Percentiles rank a stretch among this genome's conserved stretches.
These are phyloP conservation scores for Gypsophila paniculata DNA, from an alignment of 179 eudicot species.

Conservation along the genomic window DNA sequence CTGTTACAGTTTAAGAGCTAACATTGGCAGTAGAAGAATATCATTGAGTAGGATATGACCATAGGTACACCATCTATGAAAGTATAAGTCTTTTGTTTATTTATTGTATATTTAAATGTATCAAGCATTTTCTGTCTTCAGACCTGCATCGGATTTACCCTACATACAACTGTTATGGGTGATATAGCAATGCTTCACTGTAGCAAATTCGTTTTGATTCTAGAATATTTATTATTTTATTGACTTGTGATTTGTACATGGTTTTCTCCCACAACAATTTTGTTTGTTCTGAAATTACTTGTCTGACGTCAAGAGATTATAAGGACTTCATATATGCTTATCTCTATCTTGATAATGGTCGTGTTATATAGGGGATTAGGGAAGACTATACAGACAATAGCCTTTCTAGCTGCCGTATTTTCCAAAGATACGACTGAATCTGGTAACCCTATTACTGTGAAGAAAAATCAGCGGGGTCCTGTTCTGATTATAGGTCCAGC, in stretches of 20 bases:
- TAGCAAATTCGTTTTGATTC: neutral
- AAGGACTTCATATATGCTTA: conserved; percentile 18
- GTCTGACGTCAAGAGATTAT: neutral
- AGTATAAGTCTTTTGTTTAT: neutral
- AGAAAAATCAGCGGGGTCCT: conserved; percentile 52
- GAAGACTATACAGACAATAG: conserved; percentile 96
- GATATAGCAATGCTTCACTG: neutral
- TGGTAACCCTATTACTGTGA: conserved; percentile 20
- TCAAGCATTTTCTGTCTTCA: neutral
- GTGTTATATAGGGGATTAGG: conserved; percentile 75
- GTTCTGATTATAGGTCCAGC: conserved; percentile 79
- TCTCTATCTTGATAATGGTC: conserved; percentile 9
- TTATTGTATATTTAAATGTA: neutral
- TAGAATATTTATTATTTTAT: neutral
- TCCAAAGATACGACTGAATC: conserved; percentile 59
- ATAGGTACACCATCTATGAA: neutral
- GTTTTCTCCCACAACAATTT: neutral
- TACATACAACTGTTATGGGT: neutral
- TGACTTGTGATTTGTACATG: neutral
- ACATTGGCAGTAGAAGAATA: neutral
- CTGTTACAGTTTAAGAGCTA: neutral
- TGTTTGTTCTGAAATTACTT: neutral
- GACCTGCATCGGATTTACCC: neutral
- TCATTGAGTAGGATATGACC: neutral
- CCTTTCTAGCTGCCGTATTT: conserved; percentile 92